Evolutionary conservation across 108 stramenopile species (phyloP), one percentile per base, ranked within the genome.

Genomic region (Pseudonitzschia delicatissima): DNA sequence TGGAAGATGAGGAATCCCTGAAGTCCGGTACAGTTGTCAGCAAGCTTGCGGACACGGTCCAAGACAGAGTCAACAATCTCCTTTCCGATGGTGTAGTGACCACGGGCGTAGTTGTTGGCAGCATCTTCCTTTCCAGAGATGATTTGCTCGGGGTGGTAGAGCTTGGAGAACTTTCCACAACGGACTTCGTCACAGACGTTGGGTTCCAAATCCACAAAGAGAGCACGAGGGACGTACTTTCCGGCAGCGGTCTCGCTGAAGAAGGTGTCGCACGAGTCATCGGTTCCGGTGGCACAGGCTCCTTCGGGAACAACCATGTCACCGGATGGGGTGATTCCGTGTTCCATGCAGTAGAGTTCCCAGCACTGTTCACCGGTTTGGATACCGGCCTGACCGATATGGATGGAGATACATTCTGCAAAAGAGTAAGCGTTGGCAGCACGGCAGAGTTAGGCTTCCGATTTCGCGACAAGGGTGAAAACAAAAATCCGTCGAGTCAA

Each of bases 1-100:
- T 98, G 97, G 92, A 98, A 98, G 77, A 97, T 92, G 21, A 99
- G 93, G 92, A 98, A 98, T 20, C 98, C 98, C 82, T 98, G 98
- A 50, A 98, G 97, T 59, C 96, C 98, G 37, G 98, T 97, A 77
- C 98, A 98, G 92, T 92, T 95, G 78, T 98, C 98, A 18, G 98
- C 96, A 36, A 97, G 77, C 93, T 98, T 98, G 65, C 98, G 96
- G 79, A 98, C 93, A 67, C 96, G 94, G 80, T 98, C 98, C 69
- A 98, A 89, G 68, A 98, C 96, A 35, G 84, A 79, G 83, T 98
- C 98, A 21, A 98, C 96, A 68, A 96, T 89, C 78, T 97, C 98
- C 90, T 93, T 97, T 74, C 98, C 96, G 74, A 93, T 96, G 81
- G 98, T 98, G 96, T 98, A 98, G 87, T 98, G 98, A 65, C 98